phyloP scores from a whole-genome alignment of 1,284 basidiomycete species.

The Vanrija pseudolonga region DNA sequence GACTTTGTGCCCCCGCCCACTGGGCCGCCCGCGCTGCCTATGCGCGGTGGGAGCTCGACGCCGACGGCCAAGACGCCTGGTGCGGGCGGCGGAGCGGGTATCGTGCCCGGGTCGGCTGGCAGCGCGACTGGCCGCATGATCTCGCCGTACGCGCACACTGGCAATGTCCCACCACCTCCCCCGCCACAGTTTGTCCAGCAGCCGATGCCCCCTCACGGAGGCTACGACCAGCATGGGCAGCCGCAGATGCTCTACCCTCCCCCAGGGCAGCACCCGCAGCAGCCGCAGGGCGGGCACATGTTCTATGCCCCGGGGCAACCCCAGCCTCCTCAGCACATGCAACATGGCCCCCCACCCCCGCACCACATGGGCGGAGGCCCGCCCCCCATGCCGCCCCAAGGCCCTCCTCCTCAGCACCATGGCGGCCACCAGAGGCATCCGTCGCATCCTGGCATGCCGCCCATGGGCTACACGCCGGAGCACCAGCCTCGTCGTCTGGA shows the following conservation, averaged over 20 bases:
- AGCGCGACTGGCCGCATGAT: constrained; percentile 17
- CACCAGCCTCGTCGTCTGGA: constrained; percentile 7
- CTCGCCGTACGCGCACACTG: constrained; percentile 21
- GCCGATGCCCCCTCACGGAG: neutral
- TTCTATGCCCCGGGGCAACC: constrained; percentile 14
- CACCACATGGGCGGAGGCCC: constrained; percentile 11
- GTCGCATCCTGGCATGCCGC: neutral
- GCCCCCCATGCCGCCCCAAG: neutral
- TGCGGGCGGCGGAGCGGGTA: neutral
- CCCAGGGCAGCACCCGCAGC: neutral
- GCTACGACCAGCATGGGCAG: constrained; percentile 9
- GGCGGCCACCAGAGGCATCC: neutral
- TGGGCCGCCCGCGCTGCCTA: constrained; percentile 39
- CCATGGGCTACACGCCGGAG: neutral
- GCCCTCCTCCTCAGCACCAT: constrained; percentile 1
- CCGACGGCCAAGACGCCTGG: constrained; percentile 13
- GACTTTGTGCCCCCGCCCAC: constrained; percentile 70
- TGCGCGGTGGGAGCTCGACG: constrained; percentile 25
- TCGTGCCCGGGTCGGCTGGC: constrained; percentile 2
- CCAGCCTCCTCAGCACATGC: constrained; percentile 14
- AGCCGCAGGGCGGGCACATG: constrained; percentile 9
- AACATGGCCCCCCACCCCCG: constrained; percentile 8
- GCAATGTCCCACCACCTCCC: constrained; percentile 18
- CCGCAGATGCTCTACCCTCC: constrained; percentile 17
- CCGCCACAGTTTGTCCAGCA: constrained; percentile 31